Base-by-base conservation (phyloP, 192 early-diverging fungal genomes). In the Coemansia sp. region DNA sequence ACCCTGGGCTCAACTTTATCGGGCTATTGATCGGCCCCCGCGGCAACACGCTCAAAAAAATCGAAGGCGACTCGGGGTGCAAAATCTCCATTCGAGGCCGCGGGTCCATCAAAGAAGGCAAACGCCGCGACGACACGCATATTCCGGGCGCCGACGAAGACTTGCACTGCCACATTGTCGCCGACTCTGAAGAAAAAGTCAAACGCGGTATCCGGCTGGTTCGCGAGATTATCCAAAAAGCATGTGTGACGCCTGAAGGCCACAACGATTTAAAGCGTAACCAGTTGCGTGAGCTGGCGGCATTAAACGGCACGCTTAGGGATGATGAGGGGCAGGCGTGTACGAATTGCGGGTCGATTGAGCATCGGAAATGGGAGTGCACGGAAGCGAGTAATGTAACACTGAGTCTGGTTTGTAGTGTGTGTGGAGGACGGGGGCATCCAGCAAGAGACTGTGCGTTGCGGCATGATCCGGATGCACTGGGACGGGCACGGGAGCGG, bases 1-100 rank as follows among this genome's bases (percentile, higher is more conserved):
- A 92, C 68, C 97, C 97, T 4, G 93, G 96, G 24, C 93, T 98
- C 32, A 97, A 97, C 72, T 98, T 98, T 77, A 97, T 98, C 73
- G 97, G 97, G 29, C 85, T 94, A 35, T 82, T 98, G 60, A 93
- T 97, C 67, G 96, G 95, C 14, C 97, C 97, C 21, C 94, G 97
- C 56, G 97, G 97, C 57, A 93, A 95, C 55, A 97, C 97, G 5
- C 78, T 98, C 32, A 97, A 97, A 66, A 93, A 94, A 67, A 94
- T 98, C 84, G 94, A 97, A 70, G 65, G 89, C 1, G 94, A 96
- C 12, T 93, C 94, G 10, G 95, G 95, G 0, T 89, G 91, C 41
- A 97, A 97, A 69, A 95, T 98, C 62, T 93, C 91, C 69, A 98
- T 98, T 73, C 90, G 97, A 55, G 97, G 97, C 38, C 85, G 87